phyloP scores from a whole-genome alignment of 2,329 filamentous ascomycete species.

The Rachicladosporium sp. region DNA sequence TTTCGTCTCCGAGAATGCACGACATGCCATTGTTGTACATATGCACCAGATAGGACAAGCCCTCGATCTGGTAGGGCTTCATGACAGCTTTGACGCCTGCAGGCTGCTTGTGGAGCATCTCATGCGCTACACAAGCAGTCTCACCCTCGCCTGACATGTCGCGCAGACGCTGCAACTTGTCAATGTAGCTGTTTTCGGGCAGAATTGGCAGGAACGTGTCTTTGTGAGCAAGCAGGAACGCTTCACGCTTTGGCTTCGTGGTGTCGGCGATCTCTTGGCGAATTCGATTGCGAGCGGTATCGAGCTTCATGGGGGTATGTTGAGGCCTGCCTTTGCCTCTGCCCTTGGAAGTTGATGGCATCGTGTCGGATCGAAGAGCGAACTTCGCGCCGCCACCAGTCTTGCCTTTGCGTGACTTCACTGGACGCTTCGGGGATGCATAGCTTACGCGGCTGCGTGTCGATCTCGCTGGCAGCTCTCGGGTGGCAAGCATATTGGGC shows the following conservation, averaged over 20 bases:
- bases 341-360: neutral
- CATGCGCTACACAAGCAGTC: slow-evolving; percentile 21
- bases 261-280: slow-evolving; percentile 29
- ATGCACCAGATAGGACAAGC: slow-evolving; percentile 38
- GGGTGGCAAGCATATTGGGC: slow-evolving; percentile 2
- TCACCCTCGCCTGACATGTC: slow-evolving; percentile 4
- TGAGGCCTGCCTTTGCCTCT: neutral
- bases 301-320: slow-evolving; percentile 12
- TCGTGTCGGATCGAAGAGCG: slow-evolving; percentile 10
- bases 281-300: slow-evolving; percentile 29
- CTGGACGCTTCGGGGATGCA: slow-evolving; percentile 3
- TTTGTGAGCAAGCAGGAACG: slow-evolving; percentile 34
- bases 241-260: slow-evolving; percentile 33
- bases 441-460: slow-evolving; percentile 15
- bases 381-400: slow-evolving; percentile 3
- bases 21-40: slow-evolving; percentile 34
- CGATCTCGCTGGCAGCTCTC: slow-evolving; percentile 17
- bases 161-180: slow-evolving; percentile 22
- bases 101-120: slow-evolving; percentile 29
- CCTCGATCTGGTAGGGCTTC: slow-evolving; percentile 41
- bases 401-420: slow-evolving; percentile 5
- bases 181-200: slow-evolving; percentile 31
- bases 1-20: slow-evolving; percentile 38
- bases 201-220: slow-evolving; percentile 37
- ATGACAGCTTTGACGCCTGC: slow-evolving; percentile 36